These are phyloP conservation scores for Phytophthora sp. DNA, from an alignment of 352 stramenopile species.

Conservation along the genomic window DNA sequence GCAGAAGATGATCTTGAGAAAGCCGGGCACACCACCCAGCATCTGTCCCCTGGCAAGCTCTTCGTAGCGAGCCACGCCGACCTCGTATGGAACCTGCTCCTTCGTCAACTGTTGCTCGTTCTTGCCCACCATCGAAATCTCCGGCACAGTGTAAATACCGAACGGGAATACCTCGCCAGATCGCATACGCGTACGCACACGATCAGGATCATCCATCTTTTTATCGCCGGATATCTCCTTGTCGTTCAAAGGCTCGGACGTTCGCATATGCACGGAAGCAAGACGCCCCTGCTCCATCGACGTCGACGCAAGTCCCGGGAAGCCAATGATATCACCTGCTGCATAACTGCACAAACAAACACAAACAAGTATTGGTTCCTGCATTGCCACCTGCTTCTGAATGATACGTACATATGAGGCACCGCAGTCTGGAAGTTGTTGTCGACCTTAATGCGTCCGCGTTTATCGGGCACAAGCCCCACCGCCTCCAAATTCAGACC, in stretches of 20 bases:
- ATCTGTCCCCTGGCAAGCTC: slow-evolving; percentile 89
- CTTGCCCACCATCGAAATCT: slow-evolving; percentile 92
- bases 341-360: slow-evolving; percentile 72
- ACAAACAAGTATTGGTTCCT: slow-evolving; percentile 8
- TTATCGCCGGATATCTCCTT: slow-evolving; percentile 47
- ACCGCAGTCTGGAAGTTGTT: slow-evolving; percentile 89
- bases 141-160: slow-evolving; percentile 88
- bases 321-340: slow-evolving; percentile 90
- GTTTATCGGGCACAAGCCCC: slow-evolving; percentile 81
- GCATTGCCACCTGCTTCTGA: not conserved
- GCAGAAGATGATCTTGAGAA: slow-evolving; percentile 90
- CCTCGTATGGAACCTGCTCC: slow-evolving; percentile 78
- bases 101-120: slow-evolving; percentile 88
- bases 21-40: slow-evolving; percentile 77
- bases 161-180: slow-evolving; percentile 89
- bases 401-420: slow-evolving; percentile 78
- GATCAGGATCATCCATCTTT: slow-evolving; percentile 66
- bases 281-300: slow-evolving; percentile 92
- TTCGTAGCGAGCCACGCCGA: slow-evolving; percentile 80
- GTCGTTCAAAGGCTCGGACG: slow-evolving; percentile 67
- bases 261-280: slow-evolving; percentile 90
- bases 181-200: slow-evolving; percentile 81
- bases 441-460: slow-evolving; percentile 85
- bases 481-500: slow-evolving; percentile 81
- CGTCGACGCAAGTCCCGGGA: slow-evolving; percentile 87